Conservation (phyloP, 1,284 basidiomycete genomes). For the Ustilago loliicola region DNA sequence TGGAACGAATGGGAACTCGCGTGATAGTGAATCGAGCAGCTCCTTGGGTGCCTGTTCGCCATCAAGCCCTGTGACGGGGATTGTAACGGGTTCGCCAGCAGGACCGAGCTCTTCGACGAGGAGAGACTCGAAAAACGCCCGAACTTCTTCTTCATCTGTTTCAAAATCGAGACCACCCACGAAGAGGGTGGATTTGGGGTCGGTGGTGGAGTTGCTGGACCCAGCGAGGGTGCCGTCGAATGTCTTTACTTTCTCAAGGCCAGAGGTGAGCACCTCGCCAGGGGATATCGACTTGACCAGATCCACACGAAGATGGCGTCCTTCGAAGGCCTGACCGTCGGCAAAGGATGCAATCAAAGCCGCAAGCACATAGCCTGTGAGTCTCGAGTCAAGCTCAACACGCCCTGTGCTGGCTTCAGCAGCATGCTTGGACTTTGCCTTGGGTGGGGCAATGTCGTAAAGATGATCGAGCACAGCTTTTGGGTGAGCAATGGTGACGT, state of each 20-base stretch:
- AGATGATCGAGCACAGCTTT: constrained; percentile 44
- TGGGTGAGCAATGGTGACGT: constrained; percentile 64
- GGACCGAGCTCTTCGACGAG: constrained; percentile 81
- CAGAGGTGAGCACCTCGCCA: constrained; percentile 56
- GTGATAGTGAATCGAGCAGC: constrained; percentile 28
- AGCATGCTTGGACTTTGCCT: constrained; percentile 36
- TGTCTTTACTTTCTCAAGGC: constrained; percentile 60
- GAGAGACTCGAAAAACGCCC: constrained; percentile 86
- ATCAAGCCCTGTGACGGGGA: constrained; percentile 43
- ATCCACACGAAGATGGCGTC: constrained; percentile 71
- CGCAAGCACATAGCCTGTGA: constrained; percentile 76
- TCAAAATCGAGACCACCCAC: constrained; percentile 94
- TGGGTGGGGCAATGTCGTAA: constrained; percentile 30
- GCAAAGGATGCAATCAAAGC: constrained; percentile 76
- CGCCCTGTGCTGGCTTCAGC: constrained; percentile 7
- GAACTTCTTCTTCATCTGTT: constrained; percentile 88
- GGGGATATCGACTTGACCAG: constrained; percentile 59
- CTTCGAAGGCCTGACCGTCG: constrained; percentile 82
- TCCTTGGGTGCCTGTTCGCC: constrained; percentile 28
- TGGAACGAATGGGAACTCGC: constrained; percentile 38
- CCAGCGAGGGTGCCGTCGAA: constrained; percentile 53
- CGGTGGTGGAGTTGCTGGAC: constrained; percentile 39
- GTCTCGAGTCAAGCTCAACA: constrained; percentile 38
- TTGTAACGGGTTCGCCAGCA: constrained; percentile 45
- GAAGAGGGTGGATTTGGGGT: constrained; percentile 81